Percentiles rank a stretch among this genome's conserved stretches.
Evolutionary conservation across 768 basidiomycete genomes (phyloP).

Genomic region (Galerina sulciceps): DNA sequence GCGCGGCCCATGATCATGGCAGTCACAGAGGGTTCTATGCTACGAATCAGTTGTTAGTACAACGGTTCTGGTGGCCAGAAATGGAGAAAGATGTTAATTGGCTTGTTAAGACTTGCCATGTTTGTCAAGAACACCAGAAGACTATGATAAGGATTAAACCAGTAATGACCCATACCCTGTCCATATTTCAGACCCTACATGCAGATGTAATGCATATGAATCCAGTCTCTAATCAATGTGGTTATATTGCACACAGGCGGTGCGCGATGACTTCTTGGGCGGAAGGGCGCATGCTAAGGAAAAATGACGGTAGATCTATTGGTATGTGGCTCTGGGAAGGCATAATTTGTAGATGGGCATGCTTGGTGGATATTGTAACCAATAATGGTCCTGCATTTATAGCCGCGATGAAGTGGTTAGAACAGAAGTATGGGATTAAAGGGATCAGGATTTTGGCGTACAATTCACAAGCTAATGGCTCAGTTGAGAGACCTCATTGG

Average conservation of each 20-base stretch:
- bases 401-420: conserved; percentile 28
- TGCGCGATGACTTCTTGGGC: conserved; percentile 20
- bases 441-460: conserved; percentile 12
- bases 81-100: conserved; percentile 25
- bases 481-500: conserved; percentile 22
- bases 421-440: too few relatives aligned
- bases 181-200: conserved; percentile 7
- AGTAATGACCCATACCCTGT: conserved; percentile 14
- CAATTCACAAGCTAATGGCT: conserved; percentile 26
- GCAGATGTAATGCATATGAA: conserved; percentile 9
- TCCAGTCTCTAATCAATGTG: conserved; percentile 17
- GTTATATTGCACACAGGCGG: conserved; percentile 27
- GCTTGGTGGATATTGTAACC: conserved; percentile 36
- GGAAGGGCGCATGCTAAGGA: conserved; percentile 24
- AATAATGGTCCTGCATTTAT: conserved; percentile 35
- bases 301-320: conserved; percentile 23
- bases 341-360: conserved; percentile 20
- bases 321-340: conserved; percentile 30
- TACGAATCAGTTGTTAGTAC: conserved; percentile 12
- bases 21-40: conserved; percentile 30
- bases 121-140: conserved; percentile 25
- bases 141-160: conserved; percentile 19
- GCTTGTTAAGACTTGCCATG: conserved; percentile 27
- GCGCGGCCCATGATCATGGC: conserved; percentile 25
- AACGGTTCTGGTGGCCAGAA: conserved; percentile 36